Conservation (phyloP, 345 rosid species). For the Fremontodendron californicum region DNA sequence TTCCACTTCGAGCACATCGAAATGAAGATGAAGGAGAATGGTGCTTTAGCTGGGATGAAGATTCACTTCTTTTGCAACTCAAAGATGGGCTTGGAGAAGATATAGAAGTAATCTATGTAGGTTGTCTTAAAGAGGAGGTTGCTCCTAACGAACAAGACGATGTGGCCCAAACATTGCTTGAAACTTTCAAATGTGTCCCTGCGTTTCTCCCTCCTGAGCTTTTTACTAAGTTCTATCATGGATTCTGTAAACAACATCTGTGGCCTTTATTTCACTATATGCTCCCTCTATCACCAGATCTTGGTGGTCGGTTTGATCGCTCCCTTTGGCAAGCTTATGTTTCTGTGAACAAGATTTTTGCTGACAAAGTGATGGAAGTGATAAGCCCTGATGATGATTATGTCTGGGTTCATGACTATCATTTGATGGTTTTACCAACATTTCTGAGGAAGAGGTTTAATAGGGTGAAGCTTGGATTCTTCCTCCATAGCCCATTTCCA, state of each 20-base stretch:
- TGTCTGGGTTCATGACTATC: background rate
- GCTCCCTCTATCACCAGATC: conserved; percentile 90
- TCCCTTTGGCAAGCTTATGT: conserved; percentile 93
- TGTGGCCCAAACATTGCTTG: conserved; percentile 74
- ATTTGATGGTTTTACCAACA: background rate
- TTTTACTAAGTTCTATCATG: conserved; percentile 79
- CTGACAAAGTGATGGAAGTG: conserved; percentile 2
- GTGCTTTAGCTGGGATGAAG: conserved; percentile 86
- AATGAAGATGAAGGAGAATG: conserved; percentile 43
- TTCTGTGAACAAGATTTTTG: conserved; percentile 31
- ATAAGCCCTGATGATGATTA: background rate
- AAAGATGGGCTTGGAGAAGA: conserved; percentile 93
- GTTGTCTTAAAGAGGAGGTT: conserved; percentile 72
- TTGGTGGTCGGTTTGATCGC: conserved; percentile 82
- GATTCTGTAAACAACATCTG: conserved; percentile 87
- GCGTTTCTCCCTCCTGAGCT: conserved; percentile 76
- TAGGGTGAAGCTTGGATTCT: conserved; percentile 1
- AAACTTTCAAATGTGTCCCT: conserved; percentile 90
- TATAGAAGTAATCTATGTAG: conserved; percentile 82
- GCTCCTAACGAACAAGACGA: conserved; percentile 68
- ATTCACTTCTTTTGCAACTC: conserved; percentile 87
- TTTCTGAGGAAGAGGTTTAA: conserved; percentile 1
- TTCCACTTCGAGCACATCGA: conserved; percentile 66
- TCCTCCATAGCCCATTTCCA: background rate
- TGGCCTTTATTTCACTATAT: conserved; percentile 98